Evolutionary conservation across 108 stramenopile genomes (phyloP).

Genomic region (Epithemia pelagica): DNA sequence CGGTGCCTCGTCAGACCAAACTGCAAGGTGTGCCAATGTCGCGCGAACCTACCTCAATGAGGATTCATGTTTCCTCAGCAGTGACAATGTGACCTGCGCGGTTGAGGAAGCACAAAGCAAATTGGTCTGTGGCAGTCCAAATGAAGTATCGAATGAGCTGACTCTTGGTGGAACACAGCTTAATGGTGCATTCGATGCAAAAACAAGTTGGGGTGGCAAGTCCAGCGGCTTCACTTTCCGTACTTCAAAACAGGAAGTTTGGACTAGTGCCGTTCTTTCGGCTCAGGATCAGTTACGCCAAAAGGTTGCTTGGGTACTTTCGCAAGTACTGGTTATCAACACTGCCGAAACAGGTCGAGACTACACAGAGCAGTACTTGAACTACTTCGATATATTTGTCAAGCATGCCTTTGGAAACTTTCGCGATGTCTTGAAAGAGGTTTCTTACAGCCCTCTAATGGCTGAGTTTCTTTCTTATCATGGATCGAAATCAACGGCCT

Average conservation of each 20-base stretch:
- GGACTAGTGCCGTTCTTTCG: slow-evolving; percentile 44
- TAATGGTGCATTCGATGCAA: slow-evolving; percentile 6
- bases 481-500: slow-evolving; percentile 12
- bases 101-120: not conserved
- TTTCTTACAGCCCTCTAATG: slow-evolving; percentile 42
- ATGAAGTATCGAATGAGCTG: slow-evolving; percentile 55
- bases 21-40: slow-evolving; percentile 1
- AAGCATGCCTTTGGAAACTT: slow-evolving; percentile 63
- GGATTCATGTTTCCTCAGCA: slow-evolving; percentile 15
- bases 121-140: slow-evolving; percentile 45
- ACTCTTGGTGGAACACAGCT: not conserved
- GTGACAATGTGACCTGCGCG: not conserved
- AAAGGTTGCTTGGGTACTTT: slow-evolving; percentile 67
- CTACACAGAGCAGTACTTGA: slow-evolving; percentile 2
- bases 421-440: slow-evolving; percentile 37
- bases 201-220: not conserved
- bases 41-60: slow-evolving; percentile 32
- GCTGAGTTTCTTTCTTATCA: slow-evolving; percentile 42
- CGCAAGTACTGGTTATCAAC: slow-evolving; percentile 50
- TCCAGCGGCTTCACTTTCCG: slow-evolving; percentile 13
- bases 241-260: slow-evolving; percentile 23
- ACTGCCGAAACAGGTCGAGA: not conserved
- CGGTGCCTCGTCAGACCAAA: not conserved
- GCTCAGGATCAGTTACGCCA: slow-evolving; percentile 69
- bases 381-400: slow-evolving; percentile 50